Conservation (phyloP, 176 grass and related monocot species). For the Triticum aestivum region IWGSC_CS_RefSeq_v2.1 NC_057803.1:566480266-566480765, state of each 20-base stretch:
- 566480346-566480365: constrained; percentile 82
- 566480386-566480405: constrained; percentile 75
- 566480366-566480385: constrained; percentile 95
- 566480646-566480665: constrained; percentile 96
- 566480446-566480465: not conserved
- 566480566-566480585: constrained; percentile 54
- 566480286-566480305: constrained; percentile 73
- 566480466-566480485: not conserved
- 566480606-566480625: constrained; percentile 79
- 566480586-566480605: constrained; percentile 62
- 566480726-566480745: constrained; percentile 69
- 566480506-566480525: constrained; percentile 84
- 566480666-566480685: constrained; percentile 95
- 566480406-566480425: not conserved
- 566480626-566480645: constrained; percentile 77
- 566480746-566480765: not conserved
- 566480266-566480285: constrained; percentile 91
- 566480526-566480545: constrained; percentile 84
- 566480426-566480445: not conserved
- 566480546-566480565: constrained; percentile 57
- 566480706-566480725: constrained; percentile 94
- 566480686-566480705: constrained; percentile 99
- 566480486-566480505: constrained; percentile 87
- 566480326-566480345: constrained; percentile 90
- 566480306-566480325: constrained; percentile 92